Conservation (phyloP, 1,284 basidiomycete species). For the Apiotrichum laibachii region DNA sequence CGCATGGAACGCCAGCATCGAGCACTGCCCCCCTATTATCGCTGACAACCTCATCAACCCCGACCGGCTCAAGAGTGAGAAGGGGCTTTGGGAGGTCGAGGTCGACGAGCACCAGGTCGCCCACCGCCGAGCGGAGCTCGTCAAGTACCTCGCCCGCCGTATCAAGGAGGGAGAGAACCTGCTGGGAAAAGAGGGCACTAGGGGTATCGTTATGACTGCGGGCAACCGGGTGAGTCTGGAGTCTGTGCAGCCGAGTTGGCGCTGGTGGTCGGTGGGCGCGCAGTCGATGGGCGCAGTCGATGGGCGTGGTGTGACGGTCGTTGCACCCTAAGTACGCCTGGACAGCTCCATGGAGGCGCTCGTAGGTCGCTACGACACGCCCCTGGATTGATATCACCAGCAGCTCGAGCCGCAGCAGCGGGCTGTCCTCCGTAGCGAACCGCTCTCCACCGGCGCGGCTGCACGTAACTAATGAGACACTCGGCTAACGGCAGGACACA, state of each 20-base stretch:
- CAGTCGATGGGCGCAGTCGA: too few relatives aligned
- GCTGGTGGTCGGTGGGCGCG: background rate
- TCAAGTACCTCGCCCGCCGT: conserved; percentile 39
- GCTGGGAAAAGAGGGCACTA: conserved; percentile 24
- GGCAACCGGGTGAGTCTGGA: conserved; percentile 48
- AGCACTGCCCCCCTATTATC: conserved; percentile 36
- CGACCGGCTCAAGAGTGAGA: conserved; percentile 47
- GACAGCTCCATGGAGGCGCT: too few relatives aligned
- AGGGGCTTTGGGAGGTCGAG: conserved; percentile 41
- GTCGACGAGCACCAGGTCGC: conserved; percentile 39
- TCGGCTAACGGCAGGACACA: conserved; percentile 46
- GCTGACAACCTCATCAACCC: conserved; percentile 47
- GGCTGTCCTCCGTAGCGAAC: too few relatives aligned
- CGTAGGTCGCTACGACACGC: too few relatives aligned
- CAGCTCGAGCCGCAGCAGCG: too few relatives aligned
- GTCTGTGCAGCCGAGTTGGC: too few relatives aligned
- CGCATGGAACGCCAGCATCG: conserved; percentile 24
- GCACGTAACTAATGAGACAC: background rate
- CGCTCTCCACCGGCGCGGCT: too few relatives aligned
- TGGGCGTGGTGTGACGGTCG: too few relatives aligned
- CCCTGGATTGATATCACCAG: too few relatives aligned
- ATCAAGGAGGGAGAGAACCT: conserved; percentile 37
- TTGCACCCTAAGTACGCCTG: too few relatives aligned
- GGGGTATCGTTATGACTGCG: conserved; percentile 53
- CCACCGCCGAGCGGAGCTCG: conserved; percentile 40